Base-by-base conservation (phyloP, 2,329 filamentous ascomycete species). In the Zalaria obscura region DNA sequence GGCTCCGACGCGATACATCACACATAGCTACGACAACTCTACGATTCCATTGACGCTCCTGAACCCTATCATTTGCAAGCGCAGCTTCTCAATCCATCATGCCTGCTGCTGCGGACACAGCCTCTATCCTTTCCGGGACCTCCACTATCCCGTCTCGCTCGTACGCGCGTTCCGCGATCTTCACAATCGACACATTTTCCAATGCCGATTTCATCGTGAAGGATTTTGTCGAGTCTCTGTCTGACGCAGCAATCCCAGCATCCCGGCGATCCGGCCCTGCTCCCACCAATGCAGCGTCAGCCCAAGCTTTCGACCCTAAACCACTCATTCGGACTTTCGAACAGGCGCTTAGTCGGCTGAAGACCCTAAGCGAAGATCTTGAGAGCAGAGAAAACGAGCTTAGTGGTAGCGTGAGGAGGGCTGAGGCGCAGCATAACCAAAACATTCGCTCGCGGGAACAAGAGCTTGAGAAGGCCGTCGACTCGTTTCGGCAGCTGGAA, bases 301-400 rank as follows among this genome's bases (percentile, higher is more conserved):
- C 52, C 45, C 54, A 56, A 49, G 57, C 58, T 11, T 98, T 98
- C 65, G 91, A 98, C 55, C 87, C 91, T 0, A 98, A 98, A 64
- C 93, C 91, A 28, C 70, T 98, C 52, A 98, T 98, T 54, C 80
- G 91, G 45, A 88, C 86, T 1, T 98, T 98, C 60, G 91, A 98
- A 59, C 68, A 76, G 58, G 78, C 78, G 26, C 63, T 87, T 18
- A 75, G 76, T 33, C 78, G 83, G 45, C 70, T 89, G 37, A 78
- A 75, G 38, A 67, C 70, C 25, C 71, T 89, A 9, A 81, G 79
- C 4, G 86, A 91, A 43, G 87, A 96, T 56, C 70, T 98, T 4
- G 86, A 93, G 57, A 77, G 82, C 53, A 81, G 80, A 48, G 91
- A 98, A 61, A 94, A 89, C 46, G 91, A 96, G 52, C 72, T 96